Conservation (phyloP, 805 yeast genomes). For the Candida railenensis region DNA sequence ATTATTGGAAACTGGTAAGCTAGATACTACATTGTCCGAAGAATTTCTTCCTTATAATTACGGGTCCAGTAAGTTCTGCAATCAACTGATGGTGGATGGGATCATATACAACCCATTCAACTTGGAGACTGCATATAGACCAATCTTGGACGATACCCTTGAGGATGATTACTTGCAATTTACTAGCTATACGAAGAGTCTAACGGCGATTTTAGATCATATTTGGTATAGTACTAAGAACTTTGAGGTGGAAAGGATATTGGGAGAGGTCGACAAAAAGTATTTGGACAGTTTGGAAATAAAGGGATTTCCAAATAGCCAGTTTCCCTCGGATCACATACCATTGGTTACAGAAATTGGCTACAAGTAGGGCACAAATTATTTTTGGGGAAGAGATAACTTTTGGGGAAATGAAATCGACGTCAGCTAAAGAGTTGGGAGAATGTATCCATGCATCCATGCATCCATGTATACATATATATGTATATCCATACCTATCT, state of each 20-base stretch:
- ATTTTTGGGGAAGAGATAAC: no score
- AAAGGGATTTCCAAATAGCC: slow-evolving; percentile 52
- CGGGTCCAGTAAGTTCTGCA: slow-evolving; percentile 11
- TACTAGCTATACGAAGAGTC: slow-evolving; percentile 44
- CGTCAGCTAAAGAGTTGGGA: no score
- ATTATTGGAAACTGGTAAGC: slow-evolving; percentile 32
- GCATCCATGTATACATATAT: slow-evolving; percentile 3
- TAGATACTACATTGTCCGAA: slow-evolving; percentile 8
- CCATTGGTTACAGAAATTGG: slow-evolving; percentile 32
- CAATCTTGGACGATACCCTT: slow-evolving; percentile 11
- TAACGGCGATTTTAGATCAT: slow-evolving; percentile 56
- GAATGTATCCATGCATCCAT: no score
- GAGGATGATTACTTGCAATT: slow-evolving; percentile 11
- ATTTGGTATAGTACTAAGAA: slow-evolving; percentile 50
- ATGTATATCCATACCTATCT: no score
- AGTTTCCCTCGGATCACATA: slow-evolving; percentile 59
- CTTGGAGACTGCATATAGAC: slow-evolving; percentile 16
- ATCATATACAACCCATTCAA: slow-evolving; percentile 16
- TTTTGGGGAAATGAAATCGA: no score
- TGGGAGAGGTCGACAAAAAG: slow-evolving; percentile 47
- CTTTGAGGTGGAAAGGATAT: slow-evolving; percentile 40
- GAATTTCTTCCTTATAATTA: slow-evolving; percentile 15
- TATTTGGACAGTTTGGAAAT: slow-evolving; percentile 24
- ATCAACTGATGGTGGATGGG: slow-evolving; percentile 9
- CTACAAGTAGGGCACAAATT: slow-evolving; percentile 7